Conservation (phyloP, 2,329 filamentous ascomycete species). For the Diaporthe australafricana region DNA sequence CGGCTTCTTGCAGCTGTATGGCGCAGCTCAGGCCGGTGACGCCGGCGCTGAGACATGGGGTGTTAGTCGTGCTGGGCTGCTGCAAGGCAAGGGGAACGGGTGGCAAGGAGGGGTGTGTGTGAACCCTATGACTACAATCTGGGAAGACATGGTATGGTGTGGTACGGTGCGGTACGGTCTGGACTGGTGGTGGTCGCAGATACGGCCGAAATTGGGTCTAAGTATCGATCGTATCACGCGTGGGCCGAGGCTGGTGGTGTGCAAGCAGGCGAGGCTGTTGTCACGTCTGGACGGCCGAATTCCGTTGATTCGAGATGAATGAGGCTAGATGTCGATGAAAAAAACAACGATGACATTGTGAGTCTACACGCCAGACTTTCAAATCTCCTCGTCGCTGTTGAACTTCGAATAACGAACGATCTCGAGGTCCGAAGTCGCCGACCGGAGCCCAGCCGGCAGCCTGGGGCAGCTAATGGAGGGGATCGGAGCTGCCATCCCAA, state of each 20-base stretch:
- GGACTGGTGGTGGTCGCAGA: constrained; percentile 1
- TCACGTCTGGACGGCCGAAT: background rate
- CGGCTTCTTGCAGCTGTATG: constrained; percentile 55
- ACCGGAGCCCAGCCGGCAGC: constrained; percentile 8
- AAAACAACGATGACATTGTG: background rate
- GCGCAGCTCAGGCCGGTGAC: constrained; percentile 64
- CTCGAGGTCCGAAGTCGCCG: constrained; percentile 20
- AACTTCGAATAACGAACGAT: background rate
- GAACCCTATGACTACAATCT: constrained; percentile 34
- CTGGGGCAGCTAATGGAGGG: background rate
- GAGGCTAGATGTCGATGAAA: background rate
- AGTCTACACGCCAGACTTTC: background rate
- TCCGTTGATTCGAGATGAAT: background rate
- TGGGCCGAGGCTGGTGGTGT: constrained; percentile 17
- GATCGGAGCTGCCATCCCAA: background rate
- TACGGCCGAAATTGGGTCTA: background rate
- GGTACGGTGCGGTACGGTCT: background rate
- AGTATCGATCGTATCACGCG: background rate
- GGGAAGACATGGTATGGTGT: constrained; percentile 15
- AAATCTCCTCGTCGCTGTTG: background rate
- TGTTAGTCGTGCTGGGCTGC: constrained; percentile 11
- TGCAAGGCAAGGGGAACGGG: background rate
- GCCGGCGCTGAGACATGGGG: constrained; percentile 53
- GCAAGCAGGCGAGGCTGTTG: background rate
- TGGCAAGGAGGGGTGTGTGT: constrained; percentile 5